Evolutionary conservation across 148 eudicot species (phyloP), one percentile per base, ranked within the genome.

Genomic region (Chenopodium album): DNA sequence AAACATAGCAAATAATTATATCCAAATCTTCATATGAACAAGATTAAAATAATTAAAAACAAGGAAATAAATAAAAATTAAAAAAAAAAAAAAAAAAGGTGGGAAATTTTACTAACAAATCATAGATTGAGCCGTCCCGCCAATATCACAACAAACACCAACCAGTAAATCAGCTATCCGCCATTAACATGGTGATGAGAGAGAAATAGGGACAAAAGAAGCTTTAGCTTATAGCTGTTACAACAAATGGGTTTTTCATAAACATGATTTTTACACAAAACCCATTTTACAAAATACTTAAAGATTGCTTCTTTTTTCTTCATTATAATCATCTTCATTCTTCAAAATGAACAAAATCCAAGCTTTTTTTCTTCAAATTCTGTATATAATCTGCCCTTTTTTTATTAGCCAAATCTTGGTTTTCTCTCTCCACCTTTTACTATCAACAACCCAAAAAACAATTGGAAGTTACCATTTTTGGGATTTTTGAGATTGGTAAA

Each of bases 51-150:
- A 76, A 37, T 44, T 64, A 66, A 28, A n/a, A 37, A 48, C 48
- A 73, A 46, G 31, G 19, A 12, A 3, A 54, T 46, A 10, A 19
- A 4, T 54, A 12, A 54, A 56, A 73, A 7, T 10, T 2, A 4
- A 12, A 6, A 2, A 13, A 47, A 71, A 0, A 47, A 71, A 0
- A 44, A 47, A 28, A 22, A 13, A 72, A 52, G 56, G 78, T 29
- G 78, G 63, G 81, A 83, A 71, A 65, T 66, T 82, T 74, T 56
- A 79, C 85, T 75, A 75, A 71, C 67, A 67, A 76, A 76, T 65
- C 52, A 67, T 69, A 84, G 85, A 84, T 84, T 84, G 85, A 84
- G 85, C 85, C 85, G 79, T 84, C 79, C 75, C 76, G 85, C 85
- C 85, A 84, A 84, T 84, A 84, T 84, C 85, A 83, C 85, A 74